These are phyloP conservation scores for Scheffersomyces illinoinensis DNA, from an alignment of 1,139 yeast genomes.

Conservation along the genomic window DNA sequence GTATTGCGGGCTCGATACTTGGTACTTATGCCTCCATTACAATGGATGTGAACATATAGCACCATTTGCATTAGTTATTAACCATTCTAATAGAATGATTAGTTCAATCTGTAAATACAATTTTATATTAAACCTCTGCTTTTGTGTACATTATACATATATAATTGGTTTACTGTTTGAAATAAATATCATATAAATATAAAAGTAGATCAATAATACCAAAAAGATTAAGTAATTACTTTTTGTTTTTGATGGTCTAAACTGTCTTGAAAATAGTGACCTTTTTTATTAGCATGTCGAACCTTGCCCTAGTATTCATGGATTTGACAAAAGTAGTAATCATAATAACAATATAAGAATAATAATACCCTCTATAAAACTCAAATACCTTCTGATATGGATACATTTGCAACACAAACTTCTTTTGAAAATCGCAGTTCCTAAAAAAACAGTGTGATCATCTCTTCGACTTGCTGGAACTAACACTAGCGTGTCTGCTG, in stretches of 20 bases:
- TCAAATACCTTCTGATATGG: not conserved
- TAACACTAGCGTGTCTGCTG: not conserved
- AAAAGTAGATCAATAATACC: not conserved
- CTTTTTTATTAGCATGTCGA: not conserved
- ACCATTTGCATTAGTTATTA: not conserved
- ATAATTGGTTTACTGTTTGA: not conserved
- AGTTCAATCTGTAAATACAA: not conserved
- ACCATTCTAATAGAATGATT: not conserved
- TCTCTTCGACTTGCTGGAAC: conserved; percentile 1
- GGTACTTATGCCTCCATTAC: conserved; percentile 47
- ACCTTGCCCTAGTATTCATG: not conserved
- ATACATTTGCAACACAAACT: not conserved
- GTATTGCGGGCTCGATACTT: conserved; percentile 47
- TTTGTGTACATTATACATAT: not conserved
- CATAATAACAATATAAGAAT: not conserved
- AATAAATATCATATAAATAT: conserved; percentile 3
- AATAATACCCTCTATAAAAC: not conserved
- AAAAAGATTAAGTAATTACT: not conserved
- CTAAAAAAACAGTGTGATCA: not conserved
- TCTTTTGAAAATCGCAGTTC: conserved; percentile 1
- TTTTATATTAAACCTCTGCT: not conserved
- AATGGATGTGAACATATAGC: conserved; percentile 10
- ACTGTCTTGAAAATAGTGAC: not conserved
- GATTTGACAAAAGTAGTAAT: not conserved
- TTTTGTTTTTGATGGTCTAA: not conserved